phyloP scores from a whole-genome alignment of 1,284 basidiomycete genomes.

The Limonomyces culmigenus region DNA sequence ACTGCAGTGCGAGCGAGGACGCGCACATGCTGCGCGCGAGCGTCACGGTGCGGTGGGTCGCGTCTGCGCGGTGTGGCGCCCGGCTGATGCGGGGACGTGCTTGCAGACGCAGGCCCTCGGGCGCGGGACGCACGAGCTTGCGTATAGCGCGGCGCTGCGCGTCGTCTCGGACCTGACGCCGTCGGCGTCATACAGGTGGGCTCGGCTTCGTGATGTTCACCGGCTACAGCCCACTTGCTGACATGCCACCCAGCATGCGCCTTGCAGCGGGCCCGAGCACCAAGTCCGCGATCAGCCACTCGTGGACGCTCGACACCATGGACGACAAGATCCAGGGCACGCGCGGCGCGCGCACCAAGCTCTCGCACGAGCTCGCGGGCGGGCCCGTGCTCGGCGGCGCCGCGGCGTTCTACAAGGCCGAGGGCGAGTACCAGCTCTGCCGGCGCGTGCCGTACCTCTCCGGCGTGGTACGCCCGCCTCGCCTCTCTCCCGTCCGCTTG shows the following conservation, averaged over 20 bases:
- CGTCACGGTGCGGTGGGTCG: slow-evolving; percentile 41
- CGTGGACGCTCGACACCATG: slow-evolving; percentile 64
- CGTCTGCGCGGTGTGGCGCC: slow-evolving; percentile 6
- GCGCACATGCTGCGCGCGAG: slow-evolving; percentile 47
- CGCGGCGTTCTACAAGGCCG: slow-evolving; percentile 56
- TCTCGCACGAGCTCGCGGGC: slow-evolving; percentile 66
- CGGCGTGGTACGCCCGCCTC: slow-evolving; percentile 35
- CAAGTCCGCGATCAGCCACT: slow-evolving; percentile 79
- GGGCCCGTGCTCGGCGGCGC: slow-evolving; percentile 49
- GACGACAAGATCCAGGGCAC: slow-evolving; percentile 57
- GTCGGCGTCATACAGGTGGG: slow-evolving; percentile 70
- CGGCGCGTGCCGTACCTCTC: slow-evolving; percentile 29
- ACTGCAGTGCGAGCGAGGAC: slow-evolving; percentile 54
- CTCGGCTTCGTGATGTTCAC: slow-evolving; percentile 7
- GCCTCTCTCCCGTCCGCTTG: not conserved
- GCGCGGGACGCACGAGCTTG: slow-evolving; percentile 55
- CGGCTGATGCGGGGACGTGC: slow-evolving; percentile 11
- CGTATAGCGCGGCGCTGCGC: slow-evolving; percentile 68
- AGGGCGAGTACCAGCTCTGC: slow-evolving; percentile 51
- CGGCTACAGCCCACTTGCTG: not conserved
- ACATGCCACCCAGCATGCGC: slow-evolving; percentile 42
- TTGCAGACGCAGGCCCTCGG: slow-evolving; percentile 21
- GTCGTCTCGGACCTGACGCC: slow-evolving; percentile 58
- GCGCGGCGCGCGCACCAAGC: slow-evolving; percentile 42
- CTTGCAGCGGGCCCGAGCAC: slow-evolving; percentile 63